A percentile compares a stretch with the other conserved stretches of the same genome.
phyloP scores from a whole-genome alignment of 2,329 filamentous ascomycete species.

The Alternaria brassicicola region DNA sequence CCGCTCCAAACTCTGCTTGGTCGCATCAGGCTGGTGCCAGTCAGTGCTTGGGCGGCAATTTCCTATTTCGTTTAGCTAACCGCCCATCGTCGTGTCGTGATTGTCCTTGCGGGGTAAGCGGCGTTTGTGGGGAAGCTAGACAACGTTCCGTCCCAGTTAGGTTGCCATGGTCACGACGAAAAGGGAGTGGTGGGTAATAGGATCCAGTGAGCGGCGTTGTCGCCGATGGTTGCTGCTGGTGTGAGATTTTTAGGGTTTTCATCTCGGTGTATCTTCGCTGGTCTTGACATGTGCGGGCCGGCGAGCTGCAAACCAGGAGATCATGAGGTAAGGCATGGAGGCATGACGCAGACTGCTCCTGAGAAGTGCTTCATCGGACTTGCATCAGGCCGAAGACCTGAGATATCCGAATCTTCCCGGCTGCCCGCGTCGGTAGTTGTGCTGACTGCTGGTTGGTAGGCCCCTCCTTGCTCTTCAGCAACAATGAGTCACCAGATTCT shows the following conservation, averaged over 20 bases:
- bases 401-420: neutral
- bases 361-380: neutral
- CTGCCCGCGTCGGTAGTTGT: neutral
- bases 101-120: conserved; percentile 6
- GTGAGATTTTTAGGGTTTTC: conserved; percentile 2
- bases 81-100: neutral
- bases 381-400: neutral
- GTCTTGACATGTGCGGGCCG: conserved; percentile 6
- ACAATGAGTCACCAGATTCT: neutral
- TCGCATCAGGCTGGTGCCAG: neutral
- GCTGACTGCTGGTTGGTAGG: neutral
- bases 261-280: neutral
- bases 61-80: conserved; percentile 10
- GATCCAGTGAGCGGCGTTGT: neutral
- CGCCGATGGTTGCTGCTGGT: neutral
- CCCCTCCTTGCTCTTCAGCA: neutral
- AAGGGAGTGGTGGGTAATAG: conserved; percentile 3
- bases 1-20: conserved; percentile 8
- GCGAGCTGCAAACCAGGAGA: neutral
- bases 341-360: neutral
- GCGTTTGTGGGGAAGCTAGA: conserved; percentile 12
- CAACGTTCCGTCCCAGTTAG: conserved; percentile 9
- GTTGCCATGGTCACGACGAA: neutral
- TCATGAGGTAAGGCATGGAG: neutral
- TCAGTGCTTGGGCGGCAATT: conserved; percentile 4